Base-by-base conservation (phyloP, 108 stramenopile species). In the Fragilaria crotonensis region DNA sequence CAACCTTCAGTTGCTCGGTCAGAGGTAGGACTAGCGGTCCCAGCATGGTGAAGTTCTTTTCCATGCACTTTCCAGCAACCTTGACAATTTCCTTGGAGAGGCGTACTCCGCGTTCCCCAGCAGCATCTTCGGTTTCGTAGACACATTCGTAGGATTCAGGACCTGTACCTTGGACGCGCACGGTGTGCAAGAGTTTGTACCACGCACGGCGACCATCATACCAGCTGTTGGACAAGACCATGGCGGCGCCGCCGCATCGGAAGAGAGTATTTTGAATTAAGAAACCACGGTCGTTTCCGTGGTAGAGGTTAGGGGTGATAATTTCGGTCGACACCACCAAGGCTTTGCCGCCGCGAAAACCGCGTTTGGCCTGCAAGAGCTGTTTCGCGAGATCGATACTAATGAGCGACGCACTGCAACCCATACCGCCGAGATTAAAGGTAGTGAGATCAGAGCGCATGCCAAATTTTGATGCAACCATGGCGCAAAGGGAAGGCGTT, bases 221-320 rank as follows among this genome's bases (percentile, higher is more conserved):
- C 93, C 94, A 90, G 64, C 79, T 87, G 78, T 97, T 98, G 26
- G 84, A 82, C 9, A 98, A 83, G 4, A 98, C 77, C 54, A 97
- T 92, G 32, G 98, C 98, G 5, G 98, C 98, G 44, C 98, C 98
- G 36, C 98, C 98, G 67, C 94, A 95, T 28, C 98, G 91, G 81
- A 98, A 98, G 32, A 98, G 73, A 36, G 95, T 97, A 66, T 98
- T 98, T 69, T 98, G 98, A 57, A 98, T 71, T 33, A 98, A 77
- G 62, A 96, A 95, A 30, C 80, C 86, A 2, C 96, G 83, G 48
- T 97, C 94, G 56, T 96, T 97, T 30, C 98, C 98, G 47, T 85
- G 91, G 68, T 98, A 98, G 14, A 98, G 78, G 70, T 95, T 95
- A 56, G 93, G 98, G 4, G 98, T 98, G 45, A 98, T 82, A 60